Evolutionary conservation across 106 monocot species (phyloP).

Genomic region (Dioscorea alata): DNA sequence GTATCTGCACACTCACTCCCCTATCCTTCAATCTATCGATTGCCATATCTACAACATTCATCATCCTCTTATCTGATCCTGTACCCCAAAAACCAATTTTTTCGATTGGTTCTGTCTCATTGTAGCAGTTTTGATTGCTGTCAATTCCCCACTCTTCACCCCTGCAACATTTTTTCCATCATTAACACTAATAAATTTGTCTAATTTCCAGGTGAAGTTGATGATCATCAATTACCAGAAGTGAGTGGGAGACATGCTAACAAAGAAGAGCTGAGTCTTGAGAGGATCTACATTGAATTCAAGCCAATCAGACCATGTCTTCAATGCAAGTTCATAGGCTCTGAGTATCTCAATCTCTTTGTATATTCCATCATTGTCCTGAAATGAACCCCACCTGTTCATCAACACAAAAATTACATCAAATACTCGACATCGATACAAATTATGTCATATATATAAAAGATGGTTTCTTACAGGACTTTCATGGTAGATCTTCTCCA

Average conservation of each 20-base stretch:
- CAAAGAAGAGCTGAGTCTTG: conserved; percentile 52
- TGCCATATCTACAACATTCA: conserved; percentile 32
- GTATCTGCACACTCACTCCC: conserved; percentile 43
- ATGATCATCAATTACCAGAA: conserved; percentile 17
- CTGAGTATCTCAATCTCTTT: conserved; percentile 39
- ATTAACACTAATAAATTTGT: too few species aligned
- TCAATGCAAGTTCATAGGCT: conserved; percentile 48
- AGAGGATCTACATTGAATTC: conserved; percentile 45
- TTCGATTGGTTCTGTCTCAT: conserved; percentile 52
- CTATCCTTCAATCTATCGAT: conserved; percentile 28
- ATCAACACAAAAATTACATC: not conserved
- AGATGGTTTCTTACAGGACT: conserved; percentile 41
- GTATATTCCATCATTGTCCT: conserved; percentile 41
- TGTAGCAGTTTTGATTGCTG: conserved; percentile 53
- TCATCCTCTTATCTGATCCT: conserved; percentile 43
- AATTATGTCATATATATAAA: too few species aligned
- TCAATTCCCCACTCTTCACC: conserved; percentile 47
- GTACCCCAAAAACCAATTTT: conserved; percentile 31
- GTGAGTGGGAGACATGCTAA: conserved; percentile 72
- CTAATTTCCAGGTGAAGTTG: too few species aligned
- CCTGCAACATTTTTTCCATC: conserved; percentile 12
- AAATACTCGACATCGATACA: too few species aligned
- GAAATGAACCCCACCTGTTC: conserved; percentile 61
- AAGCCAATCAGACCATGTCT: conserved; percentile 74
- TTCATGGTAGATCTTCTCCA: conserved; percentile 56